phyloP scores from a whole-genome alignment of 1,139 yeast species.

The Yamadazyma oceani region DNA sequence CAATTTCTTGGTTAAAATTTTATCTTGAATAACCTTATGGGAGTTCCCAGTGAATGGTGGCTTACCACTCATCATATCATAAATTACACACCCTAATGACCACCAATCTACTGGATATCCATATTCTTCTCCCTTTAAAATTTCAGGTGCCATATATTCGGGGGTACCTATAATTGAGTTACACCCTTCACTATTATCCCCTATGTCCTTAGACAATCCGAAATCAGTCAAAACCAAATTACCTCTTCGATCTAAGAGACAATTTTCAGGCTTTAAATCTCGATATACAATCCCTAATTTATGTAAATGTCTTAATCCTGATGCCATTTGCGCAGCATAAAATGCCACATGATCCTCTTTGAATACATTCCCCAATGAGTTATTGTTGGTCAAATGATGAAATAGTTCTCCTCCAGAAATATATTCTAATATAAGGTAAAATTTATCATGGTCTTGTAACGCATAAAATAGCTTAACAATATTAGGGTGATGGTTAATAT shows the following conservation, averaged over 20 bases:
- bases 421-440: conserved; percentile 34
- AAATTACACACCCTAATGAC: conserved; percentile 49
- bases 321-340: conserved; percentile 36
- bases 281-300: conserved; percentile 48
- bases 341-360: conserved; percentile 35
- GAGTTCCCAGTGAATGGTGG: conserved; percentile 93
- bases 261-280: conserved; percentile 89
- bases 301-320: conserved; percentile 32
- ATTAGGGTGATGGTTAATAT: conserved; percentile 44
- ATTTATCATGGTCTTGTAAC: conserved; percentile 33
- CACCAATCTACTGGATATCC: conserved; percentile 39
- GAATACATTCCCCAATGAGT: conserved; percentile 26
- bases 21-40: conserved; percentile 74
- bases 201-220: conserved; percentile 77
- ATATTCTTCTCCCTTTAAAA: conserved; percentile 32
- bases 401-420: conserved; percentile 39
- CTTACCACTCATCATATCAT: conserved; percentile 86
- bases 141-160: conserved; percentile 40
- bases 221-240: conserved; percentile 84
- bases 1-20: conserved; percentile 69
- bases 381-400: conserved; percentile 31
- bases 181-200: conserved; percentile 42
- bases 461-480: conserved; percentile 37
- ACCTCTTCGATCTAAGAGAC: conserved; percentile 73
- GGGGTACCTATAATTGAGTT: conserved; percentile 88